Evolutionary conservation across 768 basidiomycete genomes (phyloP).

Genomic region (Kwoniella dendrophila): DNA sequence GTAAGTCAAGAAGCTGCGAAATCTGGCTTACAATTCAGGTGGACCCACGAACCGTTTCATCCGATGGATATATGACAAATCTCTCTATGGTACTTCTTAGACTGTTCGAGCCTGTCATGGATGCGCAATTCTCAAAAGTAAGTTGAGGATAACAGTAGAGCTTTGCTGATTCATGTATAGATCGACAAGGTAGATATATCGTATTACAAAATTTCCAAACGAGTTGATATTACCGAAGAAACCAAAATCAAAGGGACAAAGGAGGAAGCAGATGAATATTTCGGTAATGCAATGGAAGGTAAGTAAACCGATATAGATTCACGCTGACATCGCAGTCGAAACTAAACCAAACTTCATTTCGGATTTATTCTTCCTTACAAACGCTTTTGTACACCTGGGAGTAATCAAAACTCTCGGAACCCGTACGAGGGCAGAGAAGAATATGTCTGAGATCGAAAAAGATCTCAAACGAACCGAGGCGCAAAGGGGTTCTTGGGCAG

Average conservation of each 20-base stretch:
- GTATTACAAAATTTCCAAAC: conserved; percentile 72
- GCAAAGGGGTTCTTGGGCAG: conserved; percentile 74
- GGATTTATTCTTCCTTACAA: conserved; percentile 85
- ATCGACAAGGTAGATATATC: conserved; percentile 86
- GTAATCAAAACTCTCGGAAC: conserved; percentile 77
- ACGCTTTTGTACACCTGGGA: conserved; percentile 87
- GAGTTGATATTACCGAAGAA: conserved; percentile 80
- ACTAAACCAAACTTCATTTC: conserved; percentile 87
- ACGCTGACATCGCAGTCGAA: conserved; percentile 56
- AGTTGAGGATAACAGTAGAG: background rate
- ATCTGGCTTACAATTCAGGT: conserved; percentile 61
- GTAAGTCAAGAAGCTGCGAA: conserved; percentile 55
- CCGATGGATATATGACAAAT: conserved; percentile 92
- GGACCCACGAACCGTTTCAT: conserved; percentile 79
- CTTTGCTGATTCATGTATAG: conserved; percentile 57
- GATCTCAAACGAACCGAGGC: conserved; percentile 75
- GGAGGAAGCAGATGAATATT: conserved; percentile 80
- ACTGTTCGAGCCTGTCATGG: conserved; percentile 94
- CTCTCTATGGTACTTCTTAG: conserved; percentile 76
- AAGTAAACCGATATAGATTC: background rate
- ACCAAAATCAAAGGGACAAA: conserved; percentile 91
- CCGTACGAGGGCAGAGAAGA: conserved; percentile 61
- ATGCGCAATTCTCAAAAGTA: conserved; percentile 84
- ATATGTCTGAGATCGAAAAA: conserved; percentile 65
- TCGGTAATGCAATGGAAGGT: conserved; percentile 58